Evolutionary conservation across 768 basidiomycete species (phyloP).

Genomic region (Dioszegia crocea): DNA sequence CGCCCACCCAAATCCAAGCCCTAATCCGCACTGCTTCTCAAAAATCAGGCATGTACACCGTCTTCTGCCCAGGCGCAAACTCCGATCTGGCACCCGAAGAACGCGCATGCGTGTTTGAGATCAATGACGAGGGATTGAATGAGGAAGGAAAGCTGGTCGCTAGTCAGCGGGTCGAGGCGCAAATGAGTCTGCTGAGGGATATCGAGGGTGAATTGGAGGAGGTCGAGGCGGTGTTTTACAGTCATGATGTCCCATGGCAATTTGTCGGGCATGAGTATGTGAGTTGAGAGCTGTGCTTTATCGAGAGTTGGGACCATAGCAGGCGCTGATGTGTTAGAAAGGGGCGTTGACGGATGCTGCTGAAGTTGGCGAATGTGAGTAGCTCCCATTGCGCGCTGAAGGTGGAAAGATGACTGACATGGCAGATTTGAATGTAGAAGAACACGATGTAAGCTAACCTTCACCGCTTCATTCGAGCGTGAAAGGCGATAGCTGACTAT

Average conservation of each 20-base stretch:
- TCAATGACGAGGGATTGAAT: slow-evolving; percentile 32
- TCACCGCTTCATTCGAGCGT: not conserved
- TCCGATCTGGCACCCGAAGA: not conserved
- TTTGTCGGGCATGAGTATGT: slow-evolving; percentile 47
- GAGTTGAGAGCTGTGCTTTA: slow-evolving; percentile 8
- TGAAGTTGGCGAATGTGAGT: slow-evolving; percentile 39
- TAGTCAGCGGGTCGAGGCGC: slow-evolving; percentile 30
- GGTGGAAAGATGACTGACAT: slow-evolving; percentile 1
- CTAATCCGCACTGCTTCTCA: slow-evolving; percentile 20
- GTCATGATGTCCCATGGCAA: slow-evolving; percentile 46
- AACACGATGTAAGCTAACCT: slow-evolving; percentile 32
- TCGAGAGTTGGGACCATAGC: not conserved
- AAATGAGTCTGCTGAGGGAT: slow-evolving; percentile 35
- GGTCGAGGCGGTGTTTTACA: slow-evolving; percentile 38
- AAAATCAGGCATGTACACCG: slow-evolving; percentile 38
- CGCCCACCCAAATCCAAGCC: slow-evolving; percentile 18
- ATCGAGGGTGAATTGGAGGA: slow-evolving; percentile 31
- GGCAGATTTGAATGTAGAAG: slow-evolving; percentile 34
- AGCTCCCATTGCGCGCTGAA: not conserved
- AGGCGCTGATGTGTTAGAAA: slow-evolving; percentile 31
- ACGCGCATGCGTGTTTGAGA: slow-evolving; percentile 16
- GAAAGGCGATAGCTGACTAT: not conserved
- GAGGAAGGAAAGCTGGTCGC: slow-evolving; percentile 31
- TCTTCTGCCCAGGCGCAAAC: slow-evolving; percentile 29
- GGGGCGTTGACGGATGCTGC: slow-evolving; percentile 41